Base-by-base conservation (phyloP, 1,284 basidiomycete genomes). In the Ganoderma leucocontextum region DNA sequence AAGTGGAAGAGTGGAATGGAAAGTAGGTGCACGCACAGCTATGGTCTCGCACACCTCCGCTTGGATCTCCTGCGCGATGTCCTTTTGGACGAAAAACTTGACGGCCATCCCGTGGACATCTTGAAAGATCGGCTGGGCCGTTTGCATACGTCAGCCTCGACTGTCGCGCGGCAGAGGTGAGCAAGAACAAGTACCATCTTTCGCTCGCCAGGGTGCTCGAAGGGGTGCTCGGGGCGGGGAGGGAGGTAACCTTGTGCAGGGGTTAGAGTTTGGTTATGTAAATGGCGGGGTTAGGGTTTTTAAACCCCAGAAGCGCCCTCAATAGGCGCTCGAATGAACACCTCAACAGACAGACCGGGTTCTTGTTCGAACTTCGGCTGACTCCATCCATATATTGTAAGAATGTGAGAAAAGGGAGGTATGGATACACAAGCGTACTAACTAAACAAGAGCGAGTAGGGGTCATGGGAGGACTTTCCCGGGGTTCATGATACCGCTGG, bases 401-500 rank as follows among this genome's bases (percentile, higher is more conserved):
- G 19, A 59, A 38, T n/a, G 36, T 38, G 41, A 33, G 13, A 12
- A 25, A 33, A 22, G 47, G 22, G 36, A 44, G 38, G 39, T 22
- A 38, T 33, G 15, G 53, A 66, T 74, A 73, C 70, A 75, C 66
- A 59, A 19, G 38, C 62, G 13, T 5, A 35, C 49, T 65, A 66
- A 35, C 39, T 60, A 69, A 52, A 41, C n/a, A 38, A 57, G 5
- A 42, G 52, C 42, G 38, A 53, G 41, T 36, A n/a, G 39, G 12
- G 41, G 59, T 67, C 74, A 78, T 60, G 79, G 79, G 57, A 95
- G 78, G 64, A 96, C 93, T 80, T 95, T 95, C 44, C 91, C 92
- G 0, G 95, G 95, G 75, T 95, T 98, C 87, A 99, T 91, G 75
- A 99, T 94, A 4, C 94, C 92, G 62, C 91, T 87, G 4, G 95